Percentiles rank a stretch among this genome's conserved stretches.
These are phyloP conservation scores for Plasmodium blacklocki DNA, from an alignment of 169 alveolate species.

Conservation along the genomic window DNA sequence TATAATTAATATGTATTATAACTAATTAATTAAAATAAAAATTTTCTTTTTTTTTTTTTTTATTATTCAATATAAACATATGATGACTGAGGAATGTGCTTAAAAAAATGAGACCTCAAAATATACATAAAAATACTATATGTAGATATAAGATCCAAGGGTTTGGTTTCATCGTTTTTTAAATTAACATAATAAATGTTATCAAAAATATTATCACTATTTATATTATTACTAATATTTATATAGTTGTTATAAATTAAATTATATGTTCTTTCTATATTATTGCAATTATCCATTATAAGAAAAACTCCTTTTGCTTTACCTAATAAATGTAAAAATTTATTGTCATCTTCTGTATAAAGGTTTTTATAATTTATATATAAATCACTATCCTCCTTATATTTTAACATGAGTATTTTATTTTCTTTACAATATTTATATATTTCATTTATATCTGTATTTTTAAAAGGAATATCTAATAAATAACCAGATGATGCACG, in stretches of 20 bases:
- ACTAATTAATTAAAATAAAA: no score
- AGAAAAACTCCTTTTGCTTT: conserved; percentile 74
- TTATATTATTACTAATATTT: neutral
- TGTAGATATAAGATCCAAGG: conserved; percentile 22
- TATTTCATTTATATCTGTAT: conserved; percentile 21
- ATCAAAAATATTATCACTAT: conserved; percentile 21
- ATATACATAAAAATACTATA: conserved; percentile 64
- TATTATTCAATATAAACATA: conserved; percentile 31
- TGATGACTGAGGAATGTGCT: conserved; percentile 59
- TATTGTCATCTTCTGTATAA: conserved; percentile 11
- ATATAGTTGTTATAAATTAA: conserved; percentile 19
- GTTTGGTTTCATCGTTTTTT: conserved; percentile 6
- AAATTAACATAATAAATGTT: conserved; percentile 56
- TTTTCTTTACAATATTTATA: conserved; percentile 46
- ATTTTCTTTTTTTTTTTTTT: neutral
- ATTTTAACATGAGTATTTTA: conserved; percentile 53
- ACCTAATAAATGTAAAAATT: conserved; percentile 33
- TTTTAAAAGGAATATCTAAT: conserved; percentile 65
- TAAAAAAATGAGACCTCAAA: conserved; percentile 33
- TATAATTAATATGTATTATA: neutral
- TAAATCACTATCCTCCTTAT: conserved; percentile 19
- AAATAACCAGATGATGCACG: conserved; percentile 66
- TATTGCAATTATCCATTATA: conserved; percentile 70
- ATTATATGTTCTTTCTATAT: conserved; percentile 35
- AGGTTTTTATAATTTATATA: conserved; percentile 29